A percentile compares a stretch with the other conserved stretches of the same genome.
Conservation (phyloP, 495 filamentous ascomycete genomes). For the Penicillium coprophilum region DNA sequence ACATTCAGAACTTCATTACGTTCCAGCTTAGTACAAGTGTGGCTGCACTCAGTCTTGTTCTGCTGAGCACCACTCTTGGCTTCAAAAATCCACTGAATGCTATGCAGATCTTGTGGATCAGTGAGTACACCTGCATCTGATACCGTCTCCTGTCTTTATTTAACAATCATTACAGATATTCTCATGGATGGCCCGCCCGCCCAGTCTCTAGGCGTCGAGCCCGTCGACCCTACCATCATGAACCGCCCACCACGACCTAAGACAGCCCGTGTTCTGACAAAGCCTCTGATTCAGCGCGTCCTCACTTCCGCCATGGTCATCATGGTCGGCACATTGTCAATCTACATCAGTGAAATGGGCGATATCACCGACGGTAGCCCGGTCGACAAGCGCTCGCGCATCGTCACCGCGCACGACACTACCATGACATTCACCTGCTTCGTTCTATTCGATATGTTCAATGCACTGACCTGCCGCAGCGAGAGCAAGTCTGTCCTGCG, state of each 20-base stretch:
- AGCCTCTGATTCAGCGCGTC: constrained; percentile 75
- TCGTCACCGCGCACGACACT: constrained; percentile 88
- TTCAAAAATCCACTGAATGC: constrained; percentile 94
- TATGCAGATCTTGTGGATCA: constrained; percentile 99
- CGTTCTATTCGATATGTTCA: constrained; percentile 99
- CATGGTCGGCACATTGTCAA: constrained; percentile 84
- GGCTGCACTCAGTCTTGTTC: constrained; percentile 85
- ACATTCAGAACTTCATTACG: constrained; percentile 98
- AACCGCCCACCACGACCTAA: constrained; percentile 81
- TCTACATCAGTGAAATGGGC: constrained; percentile 88
- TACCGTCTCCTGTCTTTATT: neutral
- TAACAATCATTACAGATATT: constrained; percentile 64
- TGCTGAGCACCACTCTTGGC: constrained; percentile 86
- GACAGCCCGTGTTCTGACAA: constrained; percentile 83
- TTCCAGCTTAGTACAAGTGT: constrained; percentile 98
- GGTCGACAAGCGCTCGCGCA: constrained; percentile 47
- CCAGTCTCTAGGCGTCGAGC: constrained; percentile 94
- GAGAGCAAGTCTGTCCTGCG: constrained; percentile 84
- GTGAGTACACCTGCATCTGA: constrained; percentile 54
- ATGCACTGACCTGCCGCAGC: constrained; percentile 88
- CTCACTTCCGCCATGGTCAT: constrained; percentile 86
- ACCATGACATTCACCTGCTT: constrained; percentile 99
- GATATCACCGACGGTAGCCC: constrained; percentile 48
- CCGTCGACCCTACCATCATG: constrained; percentile 94
- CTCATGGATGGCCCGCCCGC: constrained; percentile 99